Conservation (phyloP, 2,329 filamentous ascomycete genomes). For the Ophiosphaerella korrae region DNA sequence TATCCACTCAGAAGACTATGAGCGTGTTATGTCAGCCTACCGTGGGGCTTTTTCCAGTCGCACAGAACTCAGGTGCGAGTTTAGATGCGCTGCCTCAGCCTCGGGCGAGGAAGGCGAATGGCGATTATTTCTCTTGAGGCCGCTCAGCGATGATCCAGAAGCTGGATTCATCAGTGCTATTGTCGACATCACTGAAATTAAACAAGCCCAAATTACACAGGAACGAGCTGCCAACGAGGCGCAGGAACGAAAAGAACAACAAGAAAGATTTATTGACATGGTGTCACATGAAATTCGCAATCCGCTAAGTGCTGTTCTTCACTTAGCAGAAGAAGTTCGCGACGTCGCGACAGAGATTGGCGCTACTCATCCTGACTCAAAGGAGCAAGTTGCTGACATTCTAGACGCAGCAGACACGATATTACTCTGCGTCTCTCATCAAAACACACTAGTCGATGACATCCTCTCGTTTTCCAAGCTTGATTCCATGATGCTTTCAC, state of each 20-base stretch:
- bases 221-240: conserved; percentile 51
- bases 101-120: conserved; percentile 41
- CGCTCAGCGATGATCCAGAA: conserved; percentile 49
- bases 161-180: conserved; percentile 55
- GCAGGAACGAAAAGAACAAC: conserved; percentile 51
- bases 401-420: conserved; percentile 48
- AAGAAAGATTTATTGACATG: conserved; percentile 55
- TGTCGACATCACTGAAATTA: conserved; percentile 54
- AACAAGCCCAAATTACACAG: conserved; percentile 50
- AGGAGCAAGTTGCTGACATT: conserved; percentile 34
- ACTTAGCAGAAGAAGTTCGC: conserved; percentile 52
- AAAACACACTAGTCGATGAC: conserved; percentile 54
- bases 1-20: conserved; percentile 52
- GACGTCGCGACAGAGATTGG: conserved; percentile 36
- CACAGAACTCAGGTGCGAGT: conserved; percentile 50
- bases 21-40: conserved; percentile 52
- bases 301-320: conserved; percentile 47
- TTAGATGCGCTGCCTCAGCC: conserved; percentile 46
- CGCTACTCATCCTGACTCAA: conserved; percentile 16
- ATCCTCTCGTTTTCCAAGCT: conserved; percentile 55
- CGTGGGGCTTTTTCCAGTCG: conserved; percentile 48
- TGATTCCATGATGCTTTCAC: conserved; percentile 52
- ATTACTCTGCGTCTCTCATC: conserved; percentile 51
- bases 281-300: conserved; percentile 50
- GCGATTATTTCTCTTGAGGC: conserved; percentile 51